phyloP scores from a whole-genome alignment of 176 grass and related monocot genomes.

The Carex scoparia region DNA sequence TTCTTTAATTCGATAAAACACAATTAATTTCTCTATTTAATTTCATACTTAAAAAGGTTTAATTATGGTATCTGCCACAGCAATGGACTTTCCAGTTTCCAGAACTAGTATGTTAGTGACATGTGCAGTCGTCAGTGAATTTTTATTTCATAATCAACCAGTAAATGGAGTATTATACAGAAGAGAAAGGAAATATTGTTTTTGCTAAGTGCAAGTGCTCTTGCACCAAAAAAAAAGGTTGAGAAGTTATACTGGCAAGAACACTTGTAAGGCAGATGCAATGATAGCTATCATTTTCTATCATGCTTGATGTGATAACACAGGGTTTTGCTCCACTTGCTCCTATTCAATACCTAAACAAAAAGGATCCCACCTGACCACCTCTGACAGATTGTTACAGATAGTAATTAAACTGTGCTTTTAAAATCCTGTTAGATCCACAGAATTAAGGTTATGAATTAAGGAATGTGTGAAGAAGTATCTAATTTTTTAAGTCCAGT shows the following conservation, averaged over 20 bases:
- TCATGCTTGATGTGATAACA: background rate
- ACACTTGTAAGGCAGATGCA: constrained; percentile 1
- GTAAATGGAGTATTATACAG: background rate
- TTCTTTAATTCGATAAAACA: background rate
- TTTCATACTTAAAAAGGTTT: background rate
- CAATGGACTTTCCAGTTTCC: background rate
- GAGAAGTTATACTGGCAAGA: background rate
- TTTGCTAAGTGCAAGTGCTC: constrained; percentile 1
- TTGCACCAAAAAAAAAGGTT: background rate
- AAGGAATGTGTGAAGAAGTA: background rate
- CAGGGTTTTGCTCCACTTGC: background rate
- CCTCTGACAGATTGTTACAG: background rate
- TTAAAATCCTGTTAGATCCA: background rate
- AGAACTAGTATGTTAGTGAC: background rate
- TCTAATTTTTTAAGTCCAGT: background rate
- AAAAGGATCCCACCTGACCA: background rate
- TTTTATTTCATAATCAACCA: background rate
- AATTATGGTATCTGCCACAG: background rate
- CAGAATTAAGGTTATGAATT: background rate
- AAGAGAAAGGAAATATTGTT: constrained; percentile 1
- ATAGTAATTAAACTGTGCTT: background rate
- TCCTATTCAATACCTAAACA: background rate
- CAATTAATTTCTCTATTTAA: background rate
- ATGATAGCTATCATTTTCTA: background rate
- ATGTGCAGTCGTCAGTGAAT: background rate